These are phyloP conservation scores for Polyporus tsugae DNA, from an alignment of 1,284 basidiomycete species.

Conservation along the genomic window DNA sequence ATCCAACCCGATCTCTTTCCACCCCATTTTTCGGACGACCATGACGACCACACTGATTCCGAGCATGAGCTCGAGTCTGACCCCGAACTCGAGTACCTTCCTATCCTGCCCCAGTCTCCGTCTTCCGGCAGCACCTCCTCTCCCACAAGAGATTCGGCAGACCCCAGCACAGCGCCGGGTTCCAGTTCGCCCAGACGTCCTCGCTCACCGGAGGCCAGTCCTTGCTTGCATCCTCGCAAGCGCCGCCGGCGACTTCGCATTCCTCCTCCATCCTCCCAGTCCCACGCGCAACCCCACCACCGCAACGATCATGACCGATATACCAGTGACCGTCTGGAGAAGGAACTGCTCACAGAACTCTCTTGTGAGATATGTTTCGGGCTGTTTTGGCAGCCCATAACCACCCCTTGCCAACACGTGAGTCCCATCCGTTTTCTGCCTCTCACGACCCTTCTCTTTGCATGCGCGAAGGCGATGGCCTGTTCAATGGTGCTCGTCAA, in stretches of 20 bases:
- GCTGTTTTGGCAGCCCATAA: constrained; percentile 86
- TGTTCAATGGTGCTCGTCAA: constrained; percentile 73
- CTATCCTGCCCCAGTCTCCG: constrained; percentile 23
- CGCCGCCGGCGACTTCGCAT: constrained; percentile 34
- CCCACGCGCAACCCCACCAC: constrained; percentile 29
- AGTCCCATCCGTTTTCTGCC: constrained; percentile 40
- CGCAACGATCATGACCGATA: constrained; percentile 39
- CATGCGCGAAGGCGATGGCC: constrained; percentile 87
- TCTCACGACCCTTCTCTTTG: constrained; percentile 75
- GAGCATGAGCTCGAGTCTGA: constrained; percentile 35
- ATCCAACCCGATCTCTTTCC: constrained; percentile 14
- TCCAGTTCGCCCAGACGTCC: constrained; percentile 16
- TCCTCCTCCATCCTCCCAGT: constrained; percentile 22
- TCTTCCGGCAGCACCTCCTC: constrained; percentile 9
- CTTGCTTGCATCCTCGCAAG: constrained; percentile 33
- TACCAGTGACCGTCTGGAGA: constrained; percentile 56
- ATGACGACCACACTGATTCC: constrained; percentile 36
- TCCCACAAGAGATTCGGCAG: constrained; percentile 7
- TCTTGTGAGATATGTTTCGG: constrained; percentile 93
- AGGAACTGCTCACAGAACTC: constrained; percentile 78
- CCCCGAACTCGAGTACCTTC: constrained; percentile 33
- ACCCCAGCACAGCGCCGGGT: not conserved
- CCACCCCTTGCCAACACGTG: constrained; percentile 94
- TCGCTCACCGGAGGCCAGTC: constrained; percentile 24
- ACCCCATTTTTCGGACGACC: constrained; percentile 30